phyloP scores from a whole-genome alignment of 2,329 filamentous ascomycete species.

The Colletotrichum incanum region DNA sequence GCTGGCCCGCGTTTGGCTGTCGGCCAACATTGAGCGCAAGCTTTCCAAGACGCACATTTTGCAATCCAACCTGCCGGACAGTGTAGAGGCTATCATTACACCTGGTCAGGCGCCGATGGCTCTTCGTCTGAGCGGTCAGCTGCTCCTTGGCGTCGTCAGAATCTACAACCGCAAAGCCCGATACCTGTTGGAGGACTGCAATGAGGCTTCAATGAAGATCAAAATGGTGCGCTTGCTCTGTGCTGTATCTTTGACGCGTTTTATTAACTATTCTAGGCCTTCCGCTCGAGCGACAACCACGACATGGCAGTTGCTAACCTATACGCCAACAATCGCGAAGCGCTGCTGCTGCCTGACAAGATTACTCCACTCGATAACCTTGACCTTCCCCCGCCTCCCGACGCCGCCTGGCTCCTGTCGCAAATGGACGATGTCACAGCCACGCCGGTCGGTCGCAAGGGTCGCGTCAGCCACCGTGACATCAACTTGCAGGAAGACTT shows the following conservation, averaged over 20 bases:
- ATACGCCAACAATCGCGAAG: conserved; percentile 85
- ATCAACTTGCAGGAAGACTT: conserved; percentile 80
- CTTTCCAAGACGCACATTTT: conserved; percentile 96
- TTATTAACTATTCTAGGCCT: conserved; percentile 76
- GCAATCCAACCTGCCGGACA: conserved; percentile 94
- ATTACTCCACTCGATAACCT: conserved; percentile 92
- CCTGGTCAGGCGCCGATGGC: conserved; percentile 96
- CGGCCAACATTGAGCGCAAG: conserved; percentile 98
- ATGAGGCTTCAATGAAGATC: conserved; percentile 97
- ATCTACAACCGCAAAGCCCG: conserved; percentile 98
- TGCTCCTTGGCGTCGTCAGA: conserved; percentile 94
- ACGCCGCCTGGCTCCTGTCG: conserved; percentile 87
- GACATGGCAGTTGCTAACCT: conserved; percentile 86
- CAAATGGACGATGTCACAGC: conserved; percentile 77
- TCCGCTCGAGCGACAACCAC: conserved; percentile 94
- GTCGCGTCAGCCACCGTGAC: conserved; percentile 72
- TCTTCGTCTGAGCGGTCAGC: conserved; percentile 91
- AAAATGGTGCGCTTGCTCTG: conserved; percentile 82
- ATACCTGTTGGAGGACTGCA: conserved; percentile 97
- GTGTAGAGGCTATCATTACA: conserved; percentile 94
- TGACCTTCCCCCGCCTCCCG: conserved; percentile 85
- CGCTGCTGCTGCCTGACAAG: conserved; percentile 90
- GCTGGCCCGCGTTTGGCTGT: conserved; percentile 97
- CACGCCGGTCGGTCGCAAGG: conserved; percentile 70
- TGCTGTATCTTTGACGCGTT: conserved; percentile 5